Percentiles rank a stretch among this genome's conserved stretches.
Evolutionary conservation across 345 rosid species (phyloP).

Genomic region (Pseudoturritis turrita): DNA sequence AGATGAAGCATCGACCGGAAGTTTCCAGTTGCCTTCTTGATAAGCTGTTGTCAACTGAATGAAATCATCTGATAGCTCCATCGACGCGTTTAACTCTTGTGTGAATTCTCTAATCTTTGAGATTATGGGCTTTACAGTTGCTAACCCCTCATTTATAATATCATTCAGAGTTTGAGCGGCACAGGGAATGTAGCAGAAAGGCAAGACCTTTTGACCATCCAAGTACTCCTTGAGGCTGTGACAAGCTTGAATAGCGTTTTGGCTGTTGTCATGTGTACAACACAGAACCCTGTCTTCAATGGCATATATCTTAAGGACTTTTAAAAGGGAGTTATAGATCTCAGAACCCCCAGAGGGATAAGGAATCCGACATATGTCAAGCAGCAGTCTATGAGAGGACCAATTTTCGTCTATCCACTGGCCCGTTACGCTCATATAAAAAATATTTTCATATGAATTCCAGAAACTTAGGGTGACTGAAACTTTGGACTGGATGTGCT

Average conservation of each 20-base stretch:
- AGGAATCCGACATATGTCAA: slow-evolving; percentile 72
- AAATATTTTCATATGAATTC: slow-evolving; percentile 69
- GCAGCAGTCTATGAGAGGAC: slow-evolving; percentile 65
- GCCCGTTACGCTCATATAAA: slow-evolving; percentile 77
- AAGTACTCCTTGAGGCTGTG: slow-evolving; percentile 70
- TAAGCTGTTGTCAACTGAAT: slow-evolving; percentile 54
- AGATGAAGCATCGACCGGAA: slow-evolving; percentile 74
- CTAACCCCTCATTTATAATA: slow-evolving; percentile 78
- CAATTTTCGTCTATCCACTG: slow-evolving; percentile 89
- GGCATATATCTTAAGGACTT: slow-evolving; percentile 61
- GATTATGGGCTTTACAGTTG: slow-evolving; percentile 64
- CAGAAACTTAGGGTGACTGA: slow-evolving; percentile 73
- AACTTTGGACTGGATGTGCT: slow-evolving; percentile 71
- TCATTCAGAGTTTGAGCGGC: slow-evolving; percentile 76
- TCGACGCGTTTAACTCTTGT: slow-evolving; percentile 61
- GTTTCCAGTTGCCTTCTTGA: slow-evolving; percentile 87
- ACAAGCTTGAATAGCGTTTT: slow-evolving; percentile 71
- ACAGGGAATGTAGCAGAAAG: slow-evolving; percentile 88
- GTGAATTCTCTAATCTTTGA: slow-evolving; percentile 75
- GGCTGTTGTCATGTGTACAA: slow-evolving; percentile 92
- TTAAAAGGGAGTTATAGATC: slow-evolving; percentile 53
- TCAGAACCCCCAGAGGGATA: slow-evolving; percentile 71
- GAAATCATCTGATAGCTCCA: slow-evolving; percentile 63
- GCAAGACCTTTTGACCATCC: slow-evolving; percentile 64
- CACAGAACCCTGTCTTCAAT: slow-evolving; percentile 70